A percentile compares a stretch with the other conserved stretches of the same genome.
These are phyloP conservation scores for Boletus bicolor DNA, from an alignment of 768 basidiomycete genomes.

Conservation along the genomic window DNA sequence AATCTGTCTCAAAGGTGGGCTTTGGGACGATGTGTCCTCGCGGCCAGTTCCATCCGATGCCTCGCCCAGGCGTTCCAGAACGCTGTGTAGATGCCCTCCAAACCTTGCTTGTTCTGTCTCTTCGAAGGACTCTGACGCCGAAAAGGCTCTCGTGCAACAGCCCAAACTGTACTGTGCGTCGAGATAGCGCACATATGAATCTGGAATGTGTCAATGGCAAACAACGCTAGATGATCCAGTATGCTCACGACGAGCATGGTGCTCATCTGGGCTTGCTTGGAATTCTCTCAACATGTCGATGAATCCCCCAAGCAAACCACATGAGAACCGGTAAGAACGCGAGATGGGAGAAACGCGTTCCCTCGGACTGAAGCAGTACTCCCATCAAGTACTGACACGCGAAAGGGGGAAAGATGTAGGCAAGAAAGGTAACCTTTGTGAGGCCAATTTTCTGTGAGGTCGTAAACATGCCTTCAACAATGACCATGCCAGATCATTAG, in stretches of 20 bases:
- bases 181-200: constrained; percentile 10
- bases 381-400: constrained; percentile 48
- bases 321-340: constrained; percentile 47
- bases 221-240: no score
- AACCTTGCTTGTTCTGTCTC: not conserved
- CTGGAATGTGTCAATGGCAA: constrained; percentile 7
- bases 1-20: constrained; percentile 13
- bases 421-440: constrained; percentile 24
- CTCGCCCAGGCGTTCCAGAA: constrained; percentile 28
- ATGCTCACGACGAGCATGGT: constrained; percentile 17
- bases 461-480: not conserved
- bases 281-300: constrained; percentile 24
- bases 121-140: constrained; percentile 1
- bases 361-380: constrained; percentile 50
- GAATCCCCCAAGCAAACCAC: constrained; percentile 37
- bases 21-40: constrained; percentile 13
- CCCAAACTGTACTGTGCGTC: constrained; percentile 18
- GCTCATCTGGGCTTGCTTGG: constrained; percentile 9
- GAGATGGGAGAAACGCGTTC: constrained; percentile 37
- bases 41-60: constrained; percentile 29
- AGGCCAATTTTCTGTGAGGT: constrained; percentile 7
- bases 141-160: constrained; percentile 13
- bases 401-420: constrained; percentile 40
- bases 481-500: not conserved
- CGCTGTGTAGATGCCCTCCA: constrained; percentile 5